Conservation (phyloP, 768 basidiomycete genomes). For the Psilocybe tampanensis region DNA sequence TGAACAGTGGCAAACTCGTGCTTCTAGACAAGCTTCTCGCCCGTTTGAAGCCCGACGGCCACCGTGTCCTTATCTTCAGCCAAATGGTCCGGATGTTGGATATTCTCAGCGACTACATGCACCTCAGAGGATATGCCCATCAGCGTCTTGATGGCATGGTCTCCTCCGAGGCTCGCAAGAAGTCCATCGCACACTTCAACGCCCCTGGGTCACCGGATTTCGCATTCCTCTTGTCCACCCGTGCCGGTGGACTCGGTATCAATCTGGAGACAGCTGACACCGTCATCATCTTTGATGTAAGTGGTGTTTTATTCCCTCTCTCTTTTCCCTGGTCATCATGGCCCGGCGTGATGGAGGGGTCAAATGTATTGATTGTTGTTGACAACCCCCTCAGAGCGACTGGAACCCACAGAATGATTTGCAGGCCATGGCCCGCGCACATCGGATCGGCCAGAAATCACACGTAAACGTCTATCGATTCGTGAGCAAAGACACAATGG, state of each 20-base stretch:
- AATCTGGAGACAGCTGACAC: constrained; percentile 99
- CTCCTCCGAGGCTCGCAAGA: constrained; percentile 89
- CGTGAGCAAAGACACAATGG: constrained; percentile 99
- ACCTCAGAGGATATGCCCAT: constrained; percentile 84
- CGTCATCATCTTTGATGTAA: constrained; percentile 97
- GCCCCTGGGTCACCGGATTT: constrained; percentile 92
- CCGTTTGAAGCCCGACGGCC: constrained; percentile 87
- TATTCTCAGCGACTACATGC: constrained; percentile 97
- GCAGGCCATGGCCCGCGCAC: constrained; percentile 99
- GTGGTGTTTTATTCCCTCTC: constrained; percentile 29
- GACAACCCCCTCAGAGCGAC: constrained; percentile 73
- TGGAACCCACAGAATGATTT: constrained; percentile 99
- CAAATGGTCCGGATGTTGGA: constrained; percentile 99
- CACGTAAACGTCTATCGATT: constrained; percentile 99
- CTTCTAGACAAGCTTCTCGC: constrained; percentile 95
- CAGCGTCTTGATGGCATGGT: constrained; percentile 97
- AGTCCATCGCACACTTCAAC: constrained; percentile 97
- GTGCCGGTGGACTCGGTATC: constrained; percentile 97
- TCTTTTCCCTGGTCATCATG: no score
- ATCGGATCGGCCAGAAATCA: constrained; percentile 98
- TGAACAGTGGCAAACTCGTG: constrained; percentile 99
- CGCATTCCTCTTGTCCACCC: constrained; percentile 93
- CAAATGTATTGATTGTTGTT: constrained; percentile 14
- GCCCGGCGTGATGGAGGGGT: constrained; percentile 3
- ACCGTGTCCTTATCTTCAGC: constrained; percentile 98